These are phyloP conservation scores for Pseudogymnoascus sp. DNA, from an alignment of 2,329 filamentous ascomycete species.

Conservation along the genomic window DNA sequence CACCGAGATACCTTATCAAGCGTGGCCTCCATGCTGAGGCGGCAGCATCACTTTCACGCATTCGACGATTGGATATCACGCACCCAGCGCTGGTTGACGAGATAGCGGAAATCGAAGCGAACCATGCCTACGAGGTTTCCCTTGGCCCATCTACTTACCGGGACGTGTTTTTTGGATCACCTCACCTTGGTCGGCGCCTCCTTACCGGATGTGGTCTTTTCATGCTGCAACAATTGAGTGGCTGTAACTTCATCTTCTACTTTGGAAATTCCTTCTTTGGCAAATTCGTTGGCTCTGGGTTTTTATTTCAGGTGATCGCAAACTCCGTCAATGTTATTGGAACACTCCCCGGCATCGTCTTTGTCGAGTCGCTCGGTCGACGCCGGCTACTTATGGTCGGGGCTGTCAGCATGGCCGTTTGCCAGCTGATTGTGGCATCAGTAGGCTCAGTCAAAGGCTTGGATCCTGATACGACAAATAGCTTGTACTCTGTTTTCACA, in stretches of 20 bases:
- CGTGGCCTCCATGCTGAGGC: conserved; percentile 30
- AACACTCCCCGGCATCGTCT: conserved; percentile 63
- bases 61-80: conserved; percentile 65
- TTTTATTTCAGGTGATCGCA: conserved; percentile 65
- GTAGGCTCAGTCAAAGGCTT: conserved; percentile 43
- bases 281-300: conserved; percentile 53
- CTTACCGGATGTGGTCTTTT: conserved; percentile 67
- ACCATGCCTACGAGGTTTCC: conserved; percentile 66
- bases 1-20: conserved; percentile 31
- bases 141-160: conserved; percentile 54
- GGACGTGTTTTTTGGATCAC: conserved; percentile 53
- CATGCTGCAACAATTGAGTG: conserved; percentile 71
- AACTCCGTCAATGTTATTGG: conserved; percentile 72
- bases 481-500: conserved; percentile 57
- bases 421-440: conserved; percentile 58
- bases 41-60: conserved; percentile 26
- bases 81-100: conserved; percentile 68
- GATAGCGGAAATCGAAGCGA: conserved; percentile 65
- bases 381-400: conserved; percentile 66
- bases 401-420: conserved; percentile 64
- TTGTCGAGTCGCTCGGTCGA: conserved; percentile 72
- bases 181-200: conserved; percentile 61
- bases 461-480: conserved; percentile 37
- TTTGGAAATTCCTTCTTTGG: conserved; percentile 68
- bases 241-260: conserved; percentile 72